Base-by-base conservation (phyloP, 495 filamentous ascomycete species). In the Penicillium canescens region DNA sequence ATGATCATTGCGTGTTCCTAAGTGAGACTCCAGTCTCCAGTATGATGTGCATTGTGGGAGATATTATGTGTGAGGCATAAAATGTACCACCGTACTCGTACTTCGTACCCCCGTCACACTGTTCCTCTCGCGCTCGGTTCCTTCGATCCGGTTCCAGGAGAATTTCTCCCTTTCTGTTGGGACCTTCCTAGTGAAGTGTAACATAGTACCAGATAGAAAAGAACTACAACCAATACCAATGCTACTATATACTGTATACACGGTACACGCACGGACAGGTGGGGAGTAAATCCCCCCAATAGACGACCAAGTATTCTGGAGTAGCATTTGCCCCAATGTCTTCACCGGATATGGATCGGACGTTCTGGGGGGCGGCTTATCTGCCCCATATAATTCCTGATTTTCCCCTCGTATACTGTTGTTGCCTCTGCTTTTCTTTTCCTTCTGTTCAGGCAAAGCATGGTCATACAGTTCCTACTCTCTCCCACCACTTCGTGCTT, bases 401-500 rank as follows among this genome's bases (percentile, higher is more conserved):
- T 39, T 38, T 38, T 13, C 50, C 43, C 24, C 42, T 28, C 45
- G 18, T 35, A 31, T 31, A 26, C 24, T 7, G 4, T 31, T 31
- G 0, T 31, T 31, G 7, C 24, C 31, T 31, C 48, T 43, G 40
- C 51, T 9, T 21, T 34, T 26, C 13, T 44, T 24, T 33, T 14
- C 12, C 50, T 16, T 33, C 18, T 43, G 21, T 41, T 49, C 42
- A 34, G 20, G 14, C 28, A 55, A 23, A 60, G 54, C 54, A 67
- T 67, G 64, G 40, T 60, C 39, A 61, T 28, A 39, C 51, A 33
- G 26, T 62, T 38, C 12, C 37, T 50, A 7, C 9, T 40, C 24
- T 51, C 21, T 24, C 34, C 49, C 55, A 46, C 46, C 50, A 39
- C 28, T 54, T 36, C 56, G 71, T 76, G 71, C 71, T 72, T 68